phyloP scores from a whole-genome alignment of 2,329 filamentous ascomycete genomes.

The Davidsoniella eucalypti region DNA sequence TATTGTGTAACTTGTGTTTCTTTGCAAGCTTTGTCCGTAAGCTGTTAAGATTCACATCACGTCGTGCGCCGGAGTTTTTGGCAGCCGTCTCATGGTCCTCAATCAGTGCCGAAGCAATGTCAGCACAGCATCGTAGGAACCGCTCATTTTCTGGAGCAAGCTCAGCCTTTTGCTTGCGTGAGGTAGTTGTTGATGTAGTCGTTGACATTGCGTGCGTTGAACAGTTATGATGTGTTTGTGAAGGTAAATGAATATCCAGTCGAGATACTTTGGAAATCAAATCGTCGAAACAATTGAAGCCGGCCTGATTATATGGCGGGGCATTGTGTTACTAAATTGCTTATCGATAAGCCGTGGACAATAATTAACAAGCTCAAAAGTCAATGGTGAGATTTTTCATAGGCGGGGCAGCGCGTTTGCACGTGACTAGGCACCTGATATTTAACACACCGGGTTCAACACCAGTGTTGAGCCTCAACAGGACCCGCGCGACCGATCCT shows the following conservation, averaged over 20 bases:
- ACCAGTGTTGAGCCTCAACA: slow-evolving; percentile 1
- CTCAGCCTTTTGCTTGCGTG: slow-evolving; percentile 55
- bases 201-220: slow-evolving; percentile 22
- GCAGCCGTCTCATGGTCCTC: slow-evolving; percentile 71
- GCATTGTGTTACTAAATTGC: background rate
- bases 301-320: background rate
- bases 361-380: background rate
- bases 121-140: slow-evolving; percentile 83
- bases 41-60: slow-evolving; percentile 84
- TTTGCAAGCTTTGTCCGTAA: slow-evolving; percentile 76
- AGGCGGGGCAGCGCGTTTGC: background rate
- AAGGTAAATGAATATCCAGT: background rate
- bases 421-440: background rate
- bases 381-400: background rate
- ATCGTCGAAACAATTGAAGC: background rate
- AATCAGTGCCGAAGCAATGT: slow-evolving; percentile 85
- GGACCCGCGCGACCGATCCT: slow-evolving; percentile 11
- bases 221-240: background rate
- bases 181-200: slow-evolving; percentile 39
- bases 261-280: background rate
- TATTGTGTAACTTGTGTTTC: slow-evolving; percentile 76
- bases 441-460: no score
- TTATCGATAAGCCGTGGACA: slow-evolving; percentile 1
- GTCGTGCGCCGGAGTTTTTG: slow-evolving; percentile 55
- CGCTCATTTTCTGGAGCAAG: slow-evolving; percentile 86